Percentiles rank a stretch among this genome's conserved stretches.
Evolutionary conservation across 2,329 filamentous ascomycete species (phyloP).

Genomic region (Coniochaeta sp.): DNA sequence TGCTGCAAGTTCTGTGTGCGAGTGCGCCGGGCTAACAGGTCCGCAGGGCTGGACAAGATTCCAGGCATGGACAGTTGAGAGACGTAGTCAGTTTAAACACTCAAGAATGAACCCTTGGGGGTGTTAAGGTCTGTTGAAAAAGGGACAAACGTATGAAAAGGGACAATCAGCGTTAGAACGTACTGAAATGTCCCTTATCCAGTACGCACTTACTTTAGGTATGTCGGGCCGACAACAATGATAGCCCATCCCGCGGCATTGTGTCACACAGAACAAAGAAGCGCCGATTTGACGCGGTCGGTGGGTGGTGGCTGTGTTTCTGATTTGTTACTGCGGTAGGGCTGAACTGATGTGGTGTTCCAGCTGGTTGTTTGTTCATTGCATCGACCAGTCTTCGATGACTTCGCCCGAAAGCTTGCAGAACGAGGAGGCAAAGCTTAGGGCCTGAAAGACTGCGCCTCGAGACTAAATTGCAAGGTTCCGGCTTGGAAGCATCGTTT

Average conservation of each 20-base stretch:
- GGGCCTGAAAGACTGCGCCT: neutral
- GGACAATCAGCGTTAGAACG: neutral
- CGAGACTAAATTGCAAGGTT: neutral
- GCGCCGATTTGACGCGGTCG: neutral
- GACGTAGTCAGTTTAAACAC: neutral
- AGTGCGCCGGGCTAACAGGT: neutral
- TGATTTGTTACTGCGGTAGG: neutral
- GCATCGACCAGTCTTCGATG: neutral
- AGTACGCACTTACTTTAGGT: neutral
- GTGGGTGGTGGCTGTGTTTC: neutral
- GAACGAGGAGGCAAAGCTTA: neutral
- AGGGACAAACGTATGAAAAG: neutral
- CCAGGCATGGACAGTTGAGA: neutral
- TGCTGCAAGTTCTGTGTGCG: neutral
- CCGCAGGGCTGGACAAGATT: conserved; percentile 1
- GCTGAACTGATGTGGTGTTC: neutral
- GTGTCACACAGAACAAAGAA: neutral
- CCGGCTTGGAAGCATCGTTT: neutral
- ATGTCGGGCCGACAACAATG: neutral
- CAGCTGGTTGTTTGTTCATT: neutral
- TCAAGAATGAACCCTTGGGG: neutral
- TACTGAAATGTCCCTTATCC: neutral
- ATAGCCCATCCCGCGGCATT: neutral
- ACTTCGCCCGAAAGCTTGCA: neutral
- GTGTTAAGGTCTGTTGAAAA: neutral